Percentiles rank a stretch among this genome's conserved stretches.
Conservation (phyloP, 352 stramenopile genomes). For the Globisporangium irregulare region DNA sequence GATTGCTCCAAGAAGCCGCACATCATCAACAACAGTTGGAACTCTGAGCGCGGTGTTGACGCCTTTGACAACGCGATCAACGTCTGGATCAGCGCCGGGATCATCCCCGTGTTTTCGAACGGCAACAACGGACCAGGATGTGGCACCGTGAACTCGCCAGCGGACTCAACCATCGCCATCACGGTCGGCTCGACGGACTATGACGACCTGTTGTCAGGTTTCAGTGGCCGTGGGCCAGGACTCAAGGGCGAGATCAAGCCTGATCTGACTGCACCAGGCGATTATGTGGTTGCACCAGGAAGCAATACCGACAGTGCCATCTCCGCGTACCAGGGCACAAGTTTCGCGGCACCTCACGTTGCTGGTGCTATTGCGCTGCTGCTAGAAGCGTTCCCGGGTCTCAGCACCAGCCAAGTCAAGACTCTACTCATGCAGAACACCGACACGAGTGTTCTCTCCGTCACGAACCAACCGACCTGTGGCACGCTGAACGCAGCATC, state of each 20-base stretch:
- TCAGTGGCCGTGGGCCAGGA: slow-evolving; percentile 37
- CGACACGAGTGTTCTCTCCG: slow-evolving; percentile 13
- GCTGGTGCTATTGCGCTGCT: slow-evolving; percentile 35
- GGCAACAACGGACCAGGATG: slow-evolving; percentile 45
- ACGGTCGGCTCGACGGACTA: slow-evolving; percentile 45
- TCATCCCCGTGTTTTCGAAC: slow-evolving; percentile 53
- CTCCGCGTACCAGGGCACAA: slow-evolving; percentile 30
- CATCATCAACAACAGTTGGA: slow-evolving; percentile 69
- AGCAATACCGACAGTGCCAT: slow-evolving; percentile 9
- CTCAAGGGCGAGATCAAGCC: slow-evolving; percentile 40
- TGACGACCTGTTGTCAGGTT: slow-evolving; percentile 26
- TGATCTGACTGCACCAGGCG: slow-evolving; percentile 36
- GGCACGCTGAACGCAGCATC: slow-evolving; percentile 6
- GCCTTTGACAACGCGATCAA: slow-evolving; percentile 28
- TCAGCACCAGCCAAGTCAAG: slow-evolving; percentile 27
- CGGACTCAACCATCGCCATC: slow-evolving; percentile 33
- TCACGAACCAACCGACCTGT: slow-evolving; percentile 9
- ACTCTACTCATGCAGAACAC: slow-evolving; percentile 21
- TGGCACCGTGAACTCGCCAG: slow-evolving; percentile 33
- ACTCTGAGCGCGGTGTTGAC: slow-evolving; percentile 31
- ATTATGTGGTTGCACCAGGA: slow-evolving; percentile 25
- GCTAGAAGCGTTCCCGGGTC: slow-evolving; percentile 29
- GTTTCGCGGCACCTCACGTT: slow-evolving; percentile 38
- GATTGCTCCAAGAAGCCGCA: slow-evolving; percentile 48
- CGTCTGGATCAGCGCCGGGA: slow-evolving; percentile 50